A percentile compares a stretch with the other conserved stretches of the same genome.
phyloP scores from a whole-genome alignment of 345 rosid species.

The Moricandia arvensis region DNA sequence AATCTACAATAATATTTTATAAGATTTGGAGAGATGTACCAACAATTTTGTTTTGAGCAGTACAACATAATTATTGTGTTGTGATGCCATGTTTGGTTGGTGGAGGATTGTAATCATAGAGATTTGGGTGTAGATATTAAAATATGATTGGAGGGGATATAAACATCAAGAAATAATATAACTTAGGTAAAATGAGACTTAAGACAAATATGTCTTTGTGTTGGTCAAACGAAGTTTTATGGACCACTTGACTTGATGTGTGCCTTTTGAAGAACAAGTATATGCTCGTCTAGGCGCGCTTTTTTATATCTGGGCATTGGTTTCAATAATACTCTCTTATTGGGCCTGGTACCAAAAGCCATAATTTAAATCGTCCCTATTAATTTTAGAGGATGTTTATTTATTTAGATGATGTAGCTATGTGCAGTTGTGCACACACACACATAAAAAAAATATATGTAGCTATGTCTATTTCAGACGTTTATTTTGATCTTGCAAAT shows the following conservation, averaged over 20 bases:
- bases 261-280: background rate
- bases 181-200: slow-evolving; percentile 16
- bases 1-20: background rate
- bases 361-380: too few relatives aligned
- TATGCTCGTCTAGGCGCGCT: too few relatives aligned
- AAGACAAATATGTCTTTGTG: slow-evolving; percentile 4
- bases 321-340: too few relatives aligned
- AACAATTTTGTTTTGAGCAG: background rate
- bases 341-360: too few relatives aligned
- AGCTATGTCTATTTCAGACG: background rate
- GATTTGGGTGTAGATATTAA: background rate
- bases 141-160: slow-evolving; percentile 19
- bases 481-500: background rate
- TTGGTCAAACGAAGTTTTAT: slow-evolving; percentile 19
- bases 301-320: too few relatives aligned
- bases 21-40: background rate
- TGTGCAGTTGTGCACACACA: too few relatives aligned
- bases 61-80: slow-evolving; percentile 5
- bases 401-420: too few relatives aligned
- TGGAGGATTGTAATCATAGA: background rate
- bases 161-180: slow-evolving; percentile 12
- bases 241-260: slow-evolving; percentile 26
- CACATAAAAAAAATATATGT: too few relatives aligned
- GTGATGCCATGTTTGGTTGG: slow-evolving; percentile 19
- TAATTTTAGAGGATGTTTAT: too few relatives aligned